Evolutionary conservation across 164 flowering plant genomes (phyloP).

Genomic region (Liquidambar formosana): DNA sequence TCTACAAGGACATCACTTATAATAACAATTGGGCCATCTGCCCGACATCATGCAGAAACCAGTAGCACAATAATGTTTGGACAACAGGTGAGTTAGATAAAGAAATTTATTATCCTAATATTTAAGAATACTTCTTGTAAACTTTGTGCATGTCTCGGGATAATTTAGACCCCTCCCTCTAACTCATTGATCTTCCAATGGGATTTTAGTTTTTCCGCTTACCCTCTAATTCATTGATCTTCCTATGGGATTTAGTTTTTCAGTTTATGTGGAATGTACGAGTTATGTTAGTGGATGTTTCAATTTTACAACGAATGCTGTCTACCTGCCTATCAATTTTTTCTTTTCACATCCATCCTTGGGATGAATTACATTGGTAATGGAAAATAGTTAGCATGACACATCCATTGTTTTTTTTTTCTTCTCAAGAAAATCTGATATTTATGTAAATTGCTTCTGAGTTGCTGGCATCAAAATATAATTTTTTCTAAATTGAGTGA

Average conservation of each 20-base stretch:
- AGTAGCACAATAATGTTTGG: constrained; percentile 94
- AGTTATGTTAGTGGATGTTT: no score
- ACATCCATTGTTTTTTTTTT: neutral
- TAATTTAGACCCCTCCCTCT: neutral
- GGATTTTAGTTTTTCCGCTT: neutral
- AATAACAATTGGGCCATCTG: constrained; percentile 84
- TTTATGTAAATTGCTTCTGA: no score
- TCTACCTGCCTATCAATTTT: neutral
- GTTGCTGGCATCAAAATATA: no score
- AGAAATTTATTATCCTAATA: neutral
- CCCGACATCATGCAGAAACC: constrained; percentile 75
- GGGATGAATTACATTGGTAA: neutral
- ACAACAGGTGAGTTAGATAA: constrained; percentile 63
- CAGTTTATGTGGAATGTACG: neutral
- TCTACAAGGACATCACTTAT: constrained; percentile 91
- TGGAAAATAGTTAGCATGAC: neutral
- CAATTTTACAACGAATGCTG: no score
- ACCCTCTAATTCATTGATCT: no score
- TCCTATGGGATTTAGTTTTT: no score
- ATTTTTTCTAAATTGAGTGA: no score
- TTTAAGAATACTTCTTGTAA: neutral
- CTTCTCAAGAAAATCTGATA: neutral
- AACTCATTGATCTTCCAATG: neutral
- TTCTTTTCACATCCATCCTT: neutral
- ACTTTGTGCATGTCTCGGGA: neutral